A percentile compares a stretch with the other conserved stretches of the same genome.
These are phyloP conservation scores for Malassezia restricta DNA, from an alignment of 1,284 basidiomycete genomes.

Conservation along the genomic window DNA sequence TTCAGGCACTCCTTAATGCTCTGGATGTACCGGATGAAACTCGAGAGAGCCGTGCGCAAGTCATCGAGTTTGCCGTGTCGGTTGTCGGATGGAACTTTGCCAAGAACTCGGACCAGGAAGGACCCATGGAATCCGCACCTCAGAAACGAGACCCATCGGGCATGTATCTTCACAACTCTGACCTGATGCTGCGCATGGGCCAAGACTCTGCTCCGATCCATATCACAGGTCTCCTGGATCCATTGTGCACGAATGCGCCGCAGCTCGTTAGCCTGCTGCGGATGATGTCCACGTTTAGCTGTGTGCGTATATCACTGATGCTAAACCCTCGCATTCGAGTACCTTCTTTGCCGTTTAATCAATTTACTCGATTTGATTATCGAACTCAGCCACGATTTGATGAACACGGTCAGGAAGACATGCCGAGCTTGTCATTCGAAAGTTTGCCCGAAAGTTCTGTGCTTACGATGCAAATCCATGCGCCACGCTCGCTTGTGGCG, in stretches of 20 bases:
- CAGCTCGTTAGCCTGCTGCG: slow-evolving; percentile 60
- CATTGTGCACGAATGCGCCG: slow-evolving; percentile 70
- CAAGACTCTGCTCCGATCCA: slow-evolving; percentile 60
- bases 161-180: slow-evolving; percentile 5
- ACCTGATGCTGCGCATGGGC: slow-evolving; percentile 53
- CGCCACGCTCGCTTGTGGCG: slow-evolving; percentile 79
- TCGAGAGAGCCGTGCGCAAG: slow-evolving; percentile 17
- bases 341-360: slow-evolving; percentile 69
- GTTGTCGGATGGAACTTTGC: slow-evolving; percentile 23
- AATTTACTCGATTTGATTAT: slow-evolving; percentile 79
- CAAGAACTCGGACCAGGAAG: neutral
- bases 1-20: slow-evolving; percentile 17
- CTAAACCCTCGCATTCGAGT: slow-evolving; percentile 26
- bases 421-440: slow-evolving; percentile 20
- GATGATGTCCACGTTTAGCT: slow-evolving; percentile 21
- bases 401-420: slow-evolving; percentile 52
- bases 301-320: slow-evolving; percentile 27
- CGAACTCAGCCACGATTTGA: slow-evolving; percentile 57
- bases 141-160: neutral
- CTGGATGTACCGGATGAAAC: slow-evolving; percentile 11
- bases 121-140: neutral
- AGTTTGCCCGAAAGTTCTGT: slow-evolving; percentile 56
- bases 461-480: slow-evolving; percentile 80
- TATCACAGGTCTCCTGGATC: slow-evolving; percentile 67
- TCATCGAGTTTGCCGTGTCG: slow-evolving; percentile 20